Evolutionary conservation across 441 rosid species (phyloP).

Genomic region (Adansonia grandidieri): DNA sequence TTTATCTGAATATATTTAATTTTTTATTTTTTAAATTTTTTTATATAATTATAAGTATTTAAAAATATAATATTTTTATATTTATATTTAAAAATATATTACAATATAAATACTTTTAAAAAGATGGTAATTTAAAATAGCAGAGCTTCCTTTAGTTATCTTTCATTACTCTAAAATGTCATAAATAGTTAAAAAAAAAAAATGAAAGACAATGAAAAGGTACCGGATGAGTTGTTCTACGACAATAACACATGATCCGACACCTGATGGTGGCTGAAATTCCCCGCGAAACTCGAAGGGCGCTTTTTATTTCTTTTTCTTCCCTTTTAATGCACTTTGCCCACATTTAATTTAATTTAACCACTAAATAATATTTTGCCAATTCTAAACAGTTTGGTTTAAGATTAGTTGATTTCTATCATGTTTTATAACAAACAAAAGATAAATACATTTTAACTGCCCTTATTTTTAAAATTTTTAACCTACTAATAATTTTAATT

Average conservation of each 20-base stretch:
- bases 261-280: conserved; percentile 47
- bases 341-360: conserved; percentile 16
- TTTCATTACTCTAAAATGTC: too few relatives aligned
- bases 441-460: background rate
- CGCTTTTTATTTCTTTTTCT: background rate
- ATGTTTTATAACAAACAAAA: conserved; percentile 15
- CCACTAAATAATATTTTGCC: conserved; percentile 5
- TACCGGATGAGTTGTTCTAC: conserved; percentile 26
- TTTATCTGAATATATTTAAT: too few relatives aligned
- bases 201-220: conserved; percentile 4
- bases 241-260: conserved; percentile 47
- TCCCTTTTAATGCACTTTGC: background rate
- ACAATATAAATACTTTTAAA: too few relatives aligned
- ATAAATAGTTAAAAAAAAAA: too few relatives aligned
- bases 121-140: too few relatives aligned
- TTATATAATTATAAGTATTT: too few relatives aligned
- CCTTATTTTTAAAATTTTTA: too few relatives aligned
- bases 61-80: too few relatives aligned
- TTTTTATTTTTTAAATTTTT: too few relatives aligned
- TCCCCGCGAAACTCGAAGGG: conserved; percentile 48
- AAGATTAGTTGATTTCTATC: background rate
- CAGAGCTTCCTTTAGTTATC: too few relatives aligned
- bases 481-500: too few relatives aligned
- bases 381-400: background rate
- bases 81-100: too few relatives aligned